Evolutionary conservation across 2,329 filamentous ascomycete species (phyloP), one percentile per base, ranked within the genome.

Genomic region (Fusarium aywerte): DNA sequence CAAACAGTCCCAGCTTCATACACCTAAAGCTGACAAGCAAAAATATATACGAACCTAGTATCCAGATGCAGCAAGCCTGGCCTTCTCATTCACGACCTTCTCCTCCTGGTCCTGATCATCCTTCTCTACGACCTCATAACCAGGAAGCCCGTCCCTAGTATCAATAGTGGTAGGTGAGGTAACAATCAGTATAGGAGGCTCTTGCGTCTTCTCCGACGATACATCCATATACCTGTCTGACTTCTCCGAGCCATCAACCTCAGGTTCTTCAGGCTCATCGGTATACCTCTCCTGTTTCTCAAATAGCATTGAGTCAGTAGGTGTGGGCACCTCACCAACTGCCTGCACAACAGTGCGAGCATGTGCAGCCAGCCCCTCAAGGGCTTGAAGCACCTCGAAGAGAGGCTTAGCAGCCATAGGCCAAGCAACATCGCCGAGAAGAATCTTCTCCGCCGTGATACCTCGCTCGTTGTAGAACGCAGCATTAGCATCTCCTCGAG

Each of bases 401-500:
- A 82, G 71, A 38, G 78, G 76, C 53, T 76, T 75, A 10, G 74
- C 79, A 5, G 75, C 76, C 39, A 76, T 71, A 1, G 80, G 80
- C 79, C 80, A 82, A 44, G 79, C 76, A 4, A 79, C 76, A 10
- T 81, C 74, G 5, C 73, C 76, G 29, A 65, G 63, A 3, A 82
- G 59, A 40, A 82, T 81, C 55, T 67, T 75, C 51, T 74, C 67
- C 7, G 78, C 76, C 0, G 76, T 71, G 43, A 81, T 80, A n/a
- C 74, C 73, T 13, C 73, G 73, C 63, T 92, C 84, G 16, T 88
- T 87, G 74, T 94, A 96, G 70, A 95, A 95, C 11, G 86, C 84
- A 62, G 91, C 89, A 73, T 96, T 96, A 73, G 93, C 92, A 68
- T 93, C 92, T 0, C 84, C 87, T 21, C 92, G 85, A 72, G 92